A percentile compares a stretch with the other conserved stretches of the same genome.
Conservation (phyloP, 352 stramenopile species). For the Phytophthora brassicae region DNA sequence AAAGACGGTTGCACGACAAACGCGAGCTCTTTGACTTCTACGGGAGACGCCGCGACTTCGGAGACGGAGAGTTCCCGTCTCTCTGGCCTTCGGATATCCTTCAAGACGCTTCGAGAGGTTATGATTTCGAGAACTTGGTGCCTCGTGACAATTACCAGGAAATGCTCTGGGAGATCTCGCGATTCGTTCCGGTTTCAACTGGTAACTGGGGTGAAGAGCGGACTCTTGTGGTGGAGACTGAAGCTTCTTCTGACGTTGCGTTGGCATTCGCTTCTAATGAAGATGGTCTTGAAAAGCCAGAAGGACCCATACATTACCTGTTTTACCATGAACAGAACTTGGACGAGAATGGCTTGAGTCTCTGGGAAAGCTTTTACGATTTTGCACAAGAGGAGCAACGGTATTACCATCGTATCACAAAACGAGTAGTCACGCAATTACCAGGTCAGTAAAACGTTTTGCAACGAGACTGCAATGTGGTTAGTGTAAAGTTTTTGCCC, state of each 20-base stretch:
- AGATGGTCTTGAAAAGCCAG: constrained; percentile 2
- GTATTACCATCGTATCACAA: constrained; percentile 70
- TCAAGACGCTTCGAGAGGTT: constrained; percentile 70
- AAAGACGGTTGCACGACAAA: constrained; percentile 70
- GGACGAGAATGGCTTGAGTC: constrained; percentile 51
- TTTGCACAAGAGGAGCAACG: constrained; percentile 53
- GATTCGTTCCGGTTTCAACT: constrained; percentile 52
- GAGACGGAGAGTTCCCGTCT: constrained; percentile 89
- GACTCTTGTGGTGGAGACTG: background rate
- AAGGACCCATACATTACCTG: constrained; percentile 15
- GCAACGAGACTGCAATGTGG: too few relatives aligned
- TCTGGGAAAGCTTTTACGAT: constrained; percentile 77
- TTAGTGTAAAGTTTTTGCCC: background rate
- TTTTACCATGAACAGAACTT: constrained; percentile 46
- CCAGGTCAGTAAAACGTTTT: constrained; percentile 18
- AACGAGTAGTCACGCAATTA: constrained; percentile 44
- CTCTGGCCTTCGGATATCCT: constrained; percentile 88
- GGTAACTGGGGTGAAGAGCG: constrained; percentile 30
- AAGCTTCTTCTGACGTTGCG: constrained; percentile 17
- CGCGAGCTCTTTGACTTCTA: constrained; percentile 92
- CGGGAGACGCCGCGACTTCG: constrained; percentile 89
- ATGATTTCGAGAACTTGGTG: constrained; percentile 61
- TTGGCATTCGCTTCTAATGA: constrained; percentile 18
- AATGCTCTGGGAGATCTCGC: constrained; percentile 65
- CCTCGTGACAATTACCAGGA: constrained; percentile 66